Evolutionary conservation across 164 flowering plant species (phyloP), one percentile per base, ranked within the genome.

Genomic region (Warburgia ugandensis): DNA sequence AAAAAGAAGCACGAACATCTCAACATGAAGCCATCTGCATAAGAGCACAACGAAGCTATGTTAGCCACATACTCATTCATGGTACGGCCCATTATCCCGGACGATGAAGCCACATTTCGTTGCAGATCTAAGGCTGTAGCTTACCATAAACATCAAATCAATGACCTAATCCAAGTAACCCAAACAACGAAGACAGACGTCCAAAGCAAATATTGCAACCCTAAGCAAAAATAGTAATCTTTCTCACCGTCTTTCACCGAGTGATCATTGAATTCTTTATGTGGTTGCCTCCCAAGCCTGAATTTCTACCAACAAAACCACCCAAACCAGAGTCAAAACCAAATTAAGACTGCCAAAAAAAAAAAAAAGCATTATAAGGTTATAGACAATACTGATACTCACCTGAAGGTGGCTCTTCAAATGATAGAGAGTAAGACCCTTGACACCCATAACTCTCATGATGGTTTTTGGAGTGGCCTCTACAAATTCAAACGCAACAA

Each of bases 361-460:
- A n/a, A n/a, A n/a, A n/a, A n/a, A n/a, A n/a, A n/a, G n/a, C n/a
- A n/a, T n/a, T n/a, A n/a, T n/a, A n/a, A n/a, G n/a, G n/a, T n/a
- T n/a, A n/a, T n/a, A n/a, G n/a, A n/a, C n/a, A n/a, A n/a, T n/a
- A n/a, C n/a, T n/a, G 5, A 6, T 54, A 48, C 48, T 62, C 43
- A 88, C 99, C 85, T 92, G 99, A 52, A 92, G 99, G 61, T 92
- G 99, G 76, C 99, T 92, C 76, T 92, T 92, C 68, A 92, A 95
- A 73, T 92, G 99, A 71, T 88, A 92, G 39, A 92, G 94, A 32
- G 99, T 92, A 19, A 92, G 89, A 50, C 99, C 99, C 75, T 92
- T 86, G 44, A 92, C 96, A 49, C 99, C 97, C 99, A 92, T 92
- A 40, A 80, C 95, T 58, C 96, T 78, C 99, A 92, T 86, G 75